These are phyloP conservation scores for Candida sithepensis DNA, from an alignment of 805 yeast genomes.

Conservation along the genomic window DNA sequence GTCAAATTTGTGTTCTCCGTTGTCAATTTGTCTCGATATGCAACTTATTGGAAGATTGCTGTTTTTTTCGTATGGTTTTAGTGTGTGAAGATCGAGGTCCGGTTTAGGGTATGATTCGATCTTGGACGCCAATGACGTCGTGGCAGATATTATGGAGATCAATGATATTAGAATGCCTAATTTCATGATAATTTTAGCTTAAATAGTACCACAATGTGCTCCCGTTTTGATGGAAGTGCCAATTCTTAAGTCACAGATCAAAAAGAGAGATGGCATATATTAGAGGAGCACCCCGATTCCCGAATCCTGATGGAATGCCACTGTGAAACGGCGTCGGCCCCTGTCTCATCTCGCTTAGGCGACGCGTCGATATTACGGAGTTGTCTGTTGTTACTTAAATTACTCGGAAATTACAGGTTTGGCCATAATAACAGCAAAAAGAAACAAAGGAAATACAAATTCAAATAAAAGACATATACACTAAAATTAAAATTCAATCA, in stretches of 20 bases:
- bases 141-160: neutral
- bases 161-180: neutral
- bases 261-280: no score
- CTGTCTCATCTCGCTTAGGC: no score
- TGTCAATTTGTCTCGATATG: slow-evolving; percentile 64
- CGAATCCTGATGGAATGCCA: no score
- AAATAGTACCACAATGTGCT: neutral
- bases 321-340: no score
- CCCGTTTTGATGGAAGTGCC: no score
- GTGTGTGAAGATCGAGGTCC: slow-evolving; percentile 14
- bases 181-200: neutral
- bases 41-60: slow-evolving; percentile 53
- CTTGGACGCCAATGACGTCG: slow-evolving; percentile 7
- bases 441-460: no score
- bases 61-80: slow-evolving; percentile 25
- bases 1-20: slow-evolving; percentile 74
- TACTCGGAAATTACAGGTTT: no score
- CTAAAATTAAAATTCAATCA: neutral
- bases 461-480: neutral
- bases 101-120: slow-evolving; percentile 26
- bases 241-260: no score
- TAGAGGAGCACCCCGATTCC: no score
- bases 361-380: no score
- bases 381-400: no score
- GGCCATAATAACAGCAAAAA: no score